A percentile compares a stretch with the other conserved stretches of the same genome.
Conservation (phyloP, 1,284 basidiomycete species). For the Leucoagaricus sp. region DNA sequence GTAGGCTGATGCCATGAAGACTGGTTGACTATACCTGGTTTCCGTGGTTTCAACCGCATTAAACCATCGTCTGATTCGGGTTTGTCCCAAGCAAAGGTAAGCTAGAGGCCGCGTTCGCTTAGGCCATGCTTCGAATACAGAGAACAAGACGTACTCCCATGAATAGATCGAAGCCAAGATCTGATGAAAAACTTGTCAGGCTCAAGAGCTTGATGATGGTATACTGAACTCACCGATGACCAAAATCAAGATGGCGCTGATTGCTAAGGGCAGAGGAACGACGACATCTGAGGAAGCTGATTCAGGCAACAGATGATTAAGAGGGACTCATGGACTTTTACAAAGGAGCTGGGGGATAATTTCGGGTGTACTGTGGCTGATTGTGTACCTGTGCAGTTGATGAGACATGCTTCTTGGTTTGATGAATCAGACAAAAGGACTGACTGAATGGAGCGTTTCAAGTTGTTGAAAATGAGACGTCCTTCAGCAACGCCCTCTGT, state of each 20-base stretch:
- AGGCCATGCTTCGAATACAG: not conserved
- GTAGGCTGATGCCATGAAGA: not conserved
- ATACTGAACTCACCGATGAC: constrained; percentile 53
- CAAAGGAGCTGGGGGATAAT: constrained; percentile 68
- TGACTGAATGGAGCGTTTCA: constrained; percentile 70
- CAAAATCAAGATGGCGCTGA: constrained; percentile 68
- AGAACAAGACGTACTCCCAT: constrained; percentile 49
- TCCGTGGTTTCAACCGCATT: constrained; percentile 68
- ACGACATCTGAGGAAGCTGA: constrained; percentile 54
- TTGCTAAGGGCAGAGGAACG: constrained; percentile 64
- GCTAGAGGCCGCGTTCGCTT: constrained; percentile 31
- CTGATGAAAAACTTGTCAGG: constrained; percentile 32
- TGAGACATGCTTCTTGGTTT: not conserved
- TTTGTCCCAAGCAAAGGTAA: constrained; percentile 73
- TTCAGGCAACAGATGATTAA: not conserved
- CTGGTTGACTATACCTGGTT: constrained; percentile 46
- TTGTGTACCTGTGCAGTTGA: constrained; percentile 47
- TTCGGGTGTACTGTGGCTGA: constrained; percentile 70
- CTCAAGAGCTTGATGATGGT: not conserved
- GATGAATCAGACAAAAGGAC: constrained; percentile 16
- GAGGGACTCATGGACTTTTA: constrained; percentile 28
- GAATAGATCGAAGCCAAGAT: constrained; percentile 70
- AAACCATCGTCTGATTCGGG: constrained; percentile 65
- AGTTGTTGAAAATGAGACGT: constrained; percentile 67
- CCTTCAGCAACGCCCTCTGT: constrained; percentile 68